Conservation (phyloP, 2,329 filamentous ascomycete genomes). For the Beauveria sp. region DNA sequence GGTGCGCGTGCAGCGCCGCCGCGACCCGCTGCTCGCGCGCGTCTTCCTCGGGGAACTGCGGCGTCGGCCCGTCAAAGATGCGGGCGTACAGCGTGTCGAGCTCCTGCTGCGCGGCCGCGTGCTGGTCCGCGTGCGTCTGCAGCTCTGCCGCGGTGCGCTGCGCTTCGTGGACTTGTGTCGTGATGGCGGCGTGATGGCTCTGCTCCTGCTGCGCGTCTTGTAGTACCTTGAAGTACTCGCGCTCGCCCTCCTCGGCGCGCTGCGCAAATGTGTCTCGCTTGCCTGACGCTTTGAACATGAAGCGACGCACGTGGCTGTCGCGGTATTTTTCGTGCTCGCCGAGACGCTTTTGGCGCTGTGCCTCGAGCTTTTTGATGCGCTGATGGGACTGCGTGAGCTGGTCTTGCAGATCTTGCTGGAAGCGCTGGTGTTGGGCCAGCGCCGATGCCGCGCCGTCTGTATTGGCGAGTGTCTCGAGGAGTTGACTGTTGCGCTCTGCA, state of each 20-base stretch:
- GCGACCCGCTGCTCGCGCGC: slow-evolving; percentile 31
- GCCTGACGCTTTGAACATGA: slow-evolving; percentile 43
- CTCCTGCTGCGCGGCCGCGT: slow-evolving; percentile 34
- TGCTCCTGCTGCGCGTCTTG: slow-evolving; percentile 39
- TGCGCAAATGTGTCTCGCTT: slow-evolving; percentile 32
- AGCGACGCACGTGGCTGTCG: slow-evolving; percentile 43
- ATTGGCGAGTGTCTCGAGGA: slow-evolving; percentile 38
- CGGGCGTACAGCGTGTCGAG: slow-evolving; percentile 45
- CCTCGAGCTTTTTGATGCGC: slow-evolving; percentile 31
- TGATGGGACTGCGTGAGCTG: slow-evolving; percentile 30
- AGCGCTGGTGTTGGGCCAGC: slow-evolving; percentile 36
- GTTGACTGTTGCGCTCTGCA: slow-evolving; percentile 31
- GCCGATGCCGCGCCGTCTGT: slow-evolving; percentile 41
- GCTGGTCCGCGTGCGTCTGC: slow-evolving; percentile 26
- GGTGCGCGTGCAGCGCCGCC: slow-evolving; percentile 28
- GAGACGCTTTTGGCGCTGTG: slow-evolving; percentile 37
- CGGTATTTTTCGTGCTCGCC: slow-evolving; percentile 46
- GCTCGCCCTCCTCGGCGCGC: slow-evolving; percentile 45
- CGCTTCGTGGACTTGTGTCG: slow-evolving; percentile 33
- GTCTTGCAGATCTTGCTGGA: slow-evolving; percentile 37
- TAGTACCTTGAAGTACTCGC: slow-evolving; percentile 46
- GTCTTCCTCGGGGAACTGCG: slow-evolving; percentile 47
- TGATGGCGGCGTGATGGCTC: slow-evolving; percentile 32
- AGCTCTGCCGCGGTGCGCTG: slow-evolving; percentile 27
- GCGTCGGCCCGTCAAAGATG: slow-evolving; percentile 46